Percentiles rank a stretch among this genome's conserved stretches.
Evolutionary conservation across 495 filamentous ascomycete genomes (phyloP).

Genomic region (Cenococcum geophilum): DNA sequence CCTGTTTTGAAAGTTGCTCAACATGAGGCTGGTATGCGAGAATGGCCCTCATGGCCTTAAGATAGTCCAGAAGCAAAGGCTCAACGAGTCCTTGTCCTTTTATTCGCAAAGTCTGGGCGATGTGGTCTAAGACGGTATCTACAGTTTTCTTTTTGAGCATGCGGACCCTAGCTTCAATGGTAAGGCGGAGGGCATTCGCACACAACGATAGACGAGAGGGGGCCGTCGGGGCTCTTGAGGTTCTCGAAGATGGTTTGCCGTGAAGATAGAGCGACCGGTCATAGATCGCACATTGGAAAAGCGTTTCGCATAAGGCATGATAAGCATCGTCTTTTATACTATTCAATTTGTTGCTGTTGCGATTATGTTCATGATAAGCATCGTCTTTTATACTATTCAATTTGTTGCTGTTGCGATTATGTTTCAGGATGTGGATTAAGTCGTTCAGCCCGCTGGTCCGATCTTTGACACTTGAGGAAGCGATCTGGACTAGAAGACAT

Average conservation of each 20-base stretch:
- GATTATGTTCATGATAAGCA: constrained; percentile 56
- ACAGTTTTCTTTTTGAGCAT: constrained; percentile 71
- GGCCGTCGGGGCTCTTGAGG: constrained; percentile 42
- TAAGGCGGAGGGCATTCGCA: constrained; percentile 64
- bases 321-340: constrained; percentile 66
- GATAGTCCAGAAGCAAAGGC: constrained; percentile 70
- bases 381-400: constrained; percentile 60
- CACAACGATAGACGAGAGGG: constrained; percentile 58
- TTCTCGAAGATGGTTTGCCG: constrained; percentile 33
- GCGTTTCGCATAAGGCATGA: constrained; percentile 71
- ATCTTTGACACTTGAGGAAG: constrained; percentile 22
- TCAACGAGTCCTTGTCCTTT: constrained; percentile 59
- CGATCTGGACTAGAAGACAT: too few species aligned
- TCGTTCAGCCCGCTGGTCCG: constrained; percentile 42
- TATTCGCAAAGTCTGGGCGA: constrained; percentile 64
- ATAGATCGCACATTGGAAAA: constrained; percentile 62
- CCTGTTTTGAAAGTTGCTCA: constrained; percentile 62
- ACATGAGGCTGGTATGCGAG: constrained; percentile 68
- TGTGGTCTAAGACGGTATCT: constrained; percentile 70
- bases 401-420: constrained; percentile 51
- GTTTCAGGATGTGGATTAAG: constrained; percentile 57
- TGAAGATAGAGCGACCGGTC: constrained; percentile 63
- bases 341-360: constrained; percentile 48
- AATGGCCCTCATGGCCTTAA: constrained; percentile 63
- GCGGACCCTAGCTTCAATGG: constrained; percentile 59